These are phyloP conservation scores for Arabidopsis lyrata DNA, from an alignment of 441 rosid species.

Conservation along the genomic window DNA sequence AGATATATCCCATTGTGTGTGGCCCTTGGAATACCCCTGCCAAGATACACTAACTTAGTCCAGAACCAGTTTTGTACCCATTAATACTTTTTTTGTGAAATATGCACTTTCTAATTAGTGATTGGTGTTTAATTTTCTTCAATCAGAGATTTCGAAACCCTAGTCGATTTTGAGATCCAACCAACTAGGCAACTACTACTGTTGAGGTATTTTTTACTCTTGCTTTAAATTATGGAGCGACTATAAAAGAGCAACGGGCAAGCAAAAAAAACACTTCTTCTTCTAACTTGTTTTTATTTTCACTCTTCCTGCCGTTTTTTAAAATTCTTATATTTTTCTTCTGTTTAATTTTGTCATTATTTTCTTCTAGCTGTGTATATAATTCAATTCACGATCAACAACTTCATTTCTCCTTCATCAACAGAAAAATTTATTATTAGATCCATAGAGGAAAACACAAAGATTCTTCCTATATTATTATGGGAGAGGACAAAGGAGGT, in stretches of 20 bases:
- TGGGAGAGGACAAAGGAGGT: no score
- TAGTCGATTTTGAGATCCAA: no score
- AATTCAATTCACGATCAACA: not conserved
- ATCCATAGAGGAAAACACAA: slow-evolving; percentile 9
- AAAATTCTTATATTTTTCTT: not conserved
- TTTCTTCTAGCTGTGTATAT: not conserved
- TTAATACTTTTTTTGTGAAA: no score
- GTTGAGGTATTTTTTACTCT: not conserved
- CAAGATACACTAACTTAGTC: no score
- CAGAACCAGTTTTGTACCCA: no score
- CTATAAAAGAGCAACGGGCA: not conserved
- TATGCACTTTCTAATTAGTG: not conserved
- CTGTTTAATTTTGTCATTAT: not conserved
- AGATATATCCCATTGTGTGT: no score
- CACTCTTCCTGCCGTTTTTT: not conserved
- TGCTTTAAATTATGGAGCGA: not conserved
- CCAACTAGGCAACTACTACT: no score
- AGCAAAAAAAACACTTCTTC: not conserved
- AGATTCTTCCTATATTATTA: not conserved
- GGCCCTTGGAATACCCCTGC: no score
- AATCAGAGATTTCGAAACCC: no score
- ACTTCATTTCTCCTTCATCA: no score
- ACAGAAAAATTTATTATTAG: not conserved
- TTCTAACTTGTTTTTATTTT: not conserved
- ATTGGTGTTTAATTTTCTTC: no score